Evolutionary conservation across 306 rosid species (phyloP).

Genomic region (Lithocarpus polystachyus): DNA sequence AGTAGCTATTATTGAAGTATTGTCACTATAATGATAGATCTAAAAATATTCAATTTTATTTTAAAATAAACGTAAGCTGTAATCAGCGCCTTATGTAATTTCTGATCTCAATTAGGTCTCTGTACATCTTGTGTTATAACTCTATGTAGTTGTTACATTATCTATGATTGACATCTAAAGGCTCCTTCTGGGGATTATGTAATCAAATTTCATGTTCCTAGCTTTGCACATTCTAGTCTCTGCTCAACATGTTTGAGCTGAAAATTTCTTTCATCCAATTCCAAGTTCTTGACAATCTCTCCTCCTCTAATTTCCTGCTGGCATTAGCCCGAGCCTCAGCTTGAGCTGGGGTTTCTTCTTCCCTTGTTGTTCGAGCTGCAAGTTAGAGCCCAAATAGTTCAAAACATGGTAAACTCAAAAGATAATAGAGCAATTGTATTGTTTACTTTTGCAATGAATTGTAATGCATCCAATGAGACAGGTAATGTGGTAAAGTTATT

Average conservation of each 20-base stretch:
- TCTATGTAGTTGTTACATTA: not conserved
- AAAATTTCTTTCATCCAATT: conserved; percentile 40
- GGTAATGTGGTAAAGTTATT: not conserved
- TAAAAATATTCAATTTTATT: not conserved
- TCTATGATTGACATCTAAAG: not conserved
- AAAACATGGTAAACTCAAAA: not conserved
- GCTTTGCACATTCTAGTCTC: not conserved
- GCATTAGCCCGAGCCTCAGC: conserved; percentile 65
- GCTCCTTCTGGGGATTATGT: not conserved
- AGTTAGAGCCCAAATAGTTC: not conserved
- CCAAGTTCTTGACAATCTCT: conserved; percentile 41
- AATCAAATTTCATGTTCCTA: not conserved
- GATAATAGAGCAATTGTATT: not conserved
- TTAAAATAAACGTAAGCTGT: not conserved
- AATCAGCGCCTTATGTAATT: not conserved
- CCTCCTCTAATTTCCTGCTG: conserved; percentile 45
- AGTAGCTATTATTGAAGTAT: not conserved
- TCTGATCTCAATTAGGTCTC: not conserved
- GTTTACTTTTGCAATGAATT: not conserved
- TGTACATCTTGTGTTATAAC: not conserved
- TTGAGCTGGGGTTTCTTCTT: conserved; percentile 68
- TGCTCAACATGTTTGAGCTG: conserved; percentile 8
- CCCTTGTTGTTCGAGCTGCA: conserved; percentile 35
- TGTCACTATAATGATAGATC: not conserved
- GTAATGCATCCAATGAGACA: not conserved